Evolutionary conservation across 2,329 filamentous ascomycete species (phyloP).

Genomic region (Claviceps sp.): DNA sequence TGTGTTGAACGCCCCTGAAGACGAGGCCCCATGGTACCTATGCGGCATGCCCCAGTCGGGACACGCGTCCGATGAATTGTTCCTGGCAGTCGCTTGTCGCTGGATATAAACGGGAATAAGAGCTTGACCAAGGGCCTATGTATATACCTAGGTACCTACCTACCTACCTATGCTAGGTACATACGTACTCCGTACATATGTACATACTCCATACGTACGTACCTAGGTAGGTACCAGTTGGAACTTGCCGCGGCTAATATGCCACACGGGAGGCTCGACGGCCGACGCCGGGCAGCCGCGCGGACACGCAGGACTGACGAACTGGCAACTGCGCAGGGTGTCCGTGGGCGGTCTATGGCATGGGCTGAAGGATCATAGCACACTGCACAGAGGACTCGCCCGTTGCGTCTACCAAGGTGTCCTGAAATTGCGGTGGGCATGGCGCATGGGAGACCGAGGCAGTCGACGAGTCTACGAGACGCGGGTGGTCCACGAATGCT

Average conservation of each 20-base stretch:
- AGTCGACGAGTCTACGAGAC: neutral
- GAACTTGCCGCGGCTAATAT: neutral
- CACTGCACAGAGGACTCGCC: neutral
- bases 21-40: neutral
- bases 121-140: no score
- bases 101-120: constrained; percentile 1
- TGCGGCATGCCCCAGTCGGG: no score
- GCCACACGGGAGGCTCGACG: neutral
- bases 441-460: neutral
- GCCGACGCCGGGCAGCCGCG: neutral
- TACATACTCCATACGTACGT: no score
- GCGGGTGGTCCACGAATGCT: no score
- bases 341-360: neutral
- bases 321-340: neutral
- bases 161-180: no score
- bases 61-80: neutral
- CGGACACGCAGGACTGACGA: neutral
- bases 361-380: neutral
- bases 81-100: neutral
- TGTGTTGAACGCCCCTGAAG: neutral
- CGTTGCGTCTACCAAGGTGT: neutral
- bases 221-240: no score
- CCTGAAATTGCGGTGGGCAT: neutral
- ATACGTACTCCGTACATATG: no score
- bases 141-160: no score